Base-by-base conservation (phyloP, 169 alveolate species). In the Theileria equi region DNA sequence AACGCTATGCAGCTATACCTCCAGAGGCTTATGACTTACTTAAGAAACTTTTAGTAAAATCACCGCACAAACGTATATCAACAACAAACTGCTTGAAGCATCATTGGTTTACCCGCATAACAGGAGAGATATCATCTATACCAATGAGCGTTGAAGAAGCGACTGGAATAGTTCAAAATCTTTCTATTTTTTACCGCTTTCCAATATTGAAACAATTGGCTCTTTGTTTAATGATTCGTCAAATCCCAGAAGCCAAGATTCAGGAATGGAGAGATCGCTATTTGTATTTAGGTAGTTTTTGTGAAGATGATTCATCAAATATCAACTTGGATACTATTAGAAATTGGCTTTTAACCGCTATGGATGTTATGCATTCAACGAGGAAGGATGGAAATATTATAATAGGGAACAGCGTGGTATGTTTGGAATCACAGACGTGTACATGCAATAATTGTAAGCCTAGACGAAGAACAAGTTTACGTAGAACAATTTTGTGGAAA, bases 1-100 rank as follows among this genome's bases (percentile, higher is more conserved):
- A 31, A 16, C 29, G 72, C 3, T 74, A 64, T 44, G 78, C 64
- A 28, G 65, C 85, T 21, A 80, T 92, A 28, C 78, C 96, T 31
- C 89, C 88, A 25, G 96, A 93, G 47, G 98, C 97, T 8, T 91
- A 91, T 59, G 95, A 93, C 62, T 89, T 96, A 41, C 89, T 94
- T 19, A 72, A 83, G 53, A 90, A 90, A 71, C 88, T 95, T 77
- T 83, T 95, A 70, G 84, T 78, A 45, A 82, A 64, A 67, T 94
- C 92, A 49, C 93, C 96, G 28, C 71, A 86, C 60, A 83, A 88
- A 71, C 43, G 98, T 38, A 41, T 88, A n/a, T 86, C 96, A 45
- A 96, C 98, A 17, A 82, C 88, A 47, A 92, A 91, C 36, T 96
- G 96, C 3, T 78, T 94, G 48, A 70, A 81, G 29, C 97, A 94